Evolutionary conservation across 2,329 filamentous ascomycete genomes (phyloP).

Genomic region (Beauveria australis): DNA sequence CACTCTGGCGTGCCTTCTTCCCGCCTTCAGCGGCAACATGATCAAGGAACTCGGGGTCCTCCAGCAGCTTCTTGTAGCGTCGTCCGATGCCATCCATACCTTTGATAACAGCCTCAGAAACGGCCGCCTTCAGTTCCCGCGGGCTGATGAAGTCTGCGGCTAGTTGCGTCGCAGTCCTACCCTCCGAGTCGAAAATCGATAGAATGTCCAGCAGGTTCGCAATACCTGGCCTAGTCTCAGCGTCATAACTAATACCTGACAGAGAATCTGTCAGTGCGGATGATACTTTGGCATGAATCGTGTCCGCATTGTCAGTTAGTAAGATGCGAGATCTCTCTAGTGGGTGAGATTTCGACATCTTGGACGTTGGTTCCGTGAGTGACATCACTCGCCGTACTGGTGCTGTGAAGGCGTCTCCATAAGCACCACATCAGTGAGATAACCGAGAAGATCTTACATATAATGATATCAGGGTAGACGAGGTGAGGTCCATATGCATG

Average conservation of each 20-base stretch:
- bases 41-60: conserved; percentile 43
- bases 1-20: conserved; percentile 51
- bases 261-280: conserved; percentile 68
- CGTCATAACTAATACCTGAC: conserved; percentile 64
- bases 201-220: conserved; percentile 79
- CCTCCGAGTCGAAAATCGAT: conserved; percentile 52
- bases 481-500: conserved; percentile 58
- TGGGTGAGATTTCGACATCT: conserved; percentile 90
- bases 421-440: not conserved
- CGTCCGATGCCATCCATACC: conserved; percentile 48
- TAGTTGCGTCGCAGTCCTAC: conserved; percentile 32
- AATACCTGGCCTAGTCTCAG: conserved; percentile 63
- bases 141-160: conserved; percentile 31
- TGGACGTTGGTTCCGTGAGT: conserved; percentile 63
- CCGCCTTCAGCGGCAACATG: conserved; percentile 51
- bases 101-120: conserved; percentile 48
- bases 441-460: conserved; percentile 43
- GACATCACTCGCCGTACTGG: conserved; percentile 85
- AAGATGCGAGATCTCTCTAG: conserved; percentile 70
- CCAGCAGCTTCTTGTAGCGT: conserved; percentile 45
- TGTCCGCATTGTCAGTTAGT: conserved; percentile 60
- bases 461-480: conserved; percentile 59
- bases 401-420: conserved; percentile 34
- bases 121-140: conserved; percentile 38
- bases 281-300: conserved; percentile 63